phyloP scores from a whole-genome alignment of 805 yeast genomes.

The Zygosaccharomyces rouxii region DNA sequence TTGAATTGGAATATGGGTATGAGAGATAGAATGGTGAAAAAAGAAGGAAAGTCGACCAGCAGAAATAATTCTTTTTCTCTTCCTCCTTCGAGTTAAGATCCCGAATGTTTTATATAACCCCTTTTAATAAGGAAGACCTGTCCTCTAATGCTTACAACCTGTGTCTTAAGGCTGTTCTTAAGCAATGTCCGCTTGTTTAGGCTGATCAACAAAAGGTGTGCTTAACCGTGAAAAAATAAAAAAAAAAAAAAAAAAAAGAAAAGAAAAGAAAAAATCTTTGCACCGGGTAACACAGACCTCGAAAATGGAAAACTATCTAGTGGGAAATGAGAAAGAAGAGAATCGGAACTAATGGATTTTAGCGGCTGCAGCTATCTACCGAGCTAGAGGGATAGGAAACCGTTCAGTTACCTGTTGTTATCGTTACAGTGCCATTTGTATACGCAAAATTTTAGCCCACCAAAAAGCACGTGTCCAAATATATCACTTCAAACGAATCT shows the following conservation, averaged over 20 bases:
- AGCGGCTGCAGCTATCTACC: too few species aligned
- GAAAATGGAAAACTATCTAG: not conserved
- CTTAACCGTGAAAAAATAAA: constrained; percentile 2
- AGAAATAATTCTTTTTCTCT: not conserved
- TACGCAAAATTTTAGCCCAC: too few species aligned
- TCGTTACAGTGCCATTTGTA: too few species aligned
- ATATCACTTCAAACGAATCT: too few species aligned
- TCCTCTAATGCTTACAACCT: not conserved
- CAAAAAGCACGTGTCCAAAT: too few species aligned
- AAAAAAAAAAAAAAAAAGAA: not conserved
- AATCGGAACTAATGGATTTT: not conserved
- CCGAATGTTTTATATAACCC: not conserved
- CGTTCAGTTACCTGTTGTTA: not conserved
- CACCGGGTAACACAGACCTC: not conserved
- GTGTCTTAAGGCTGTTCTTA: not conserved
- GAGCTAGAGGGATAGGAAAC: not conserved
- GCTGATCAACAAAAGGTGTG: not conserved
- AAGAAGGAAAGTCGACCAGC: not conserved
- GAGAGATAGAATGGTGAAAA: too few species aligned
- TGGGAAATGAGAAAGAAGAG: not conserved
- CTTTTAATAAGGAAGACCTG: not conserved
- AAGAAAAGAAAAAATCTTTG: not conserved
- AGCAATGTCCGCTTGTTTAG: not conserved
- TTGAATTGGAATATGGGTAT: too few species aligned
- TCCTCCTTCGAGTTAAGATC: not conserved